These are phyloP conservation scores for Geosmithia morbida DNA, from an alignment of 2,329 filamentous ascomycete species.

Conservation along the genomic window DNA sequence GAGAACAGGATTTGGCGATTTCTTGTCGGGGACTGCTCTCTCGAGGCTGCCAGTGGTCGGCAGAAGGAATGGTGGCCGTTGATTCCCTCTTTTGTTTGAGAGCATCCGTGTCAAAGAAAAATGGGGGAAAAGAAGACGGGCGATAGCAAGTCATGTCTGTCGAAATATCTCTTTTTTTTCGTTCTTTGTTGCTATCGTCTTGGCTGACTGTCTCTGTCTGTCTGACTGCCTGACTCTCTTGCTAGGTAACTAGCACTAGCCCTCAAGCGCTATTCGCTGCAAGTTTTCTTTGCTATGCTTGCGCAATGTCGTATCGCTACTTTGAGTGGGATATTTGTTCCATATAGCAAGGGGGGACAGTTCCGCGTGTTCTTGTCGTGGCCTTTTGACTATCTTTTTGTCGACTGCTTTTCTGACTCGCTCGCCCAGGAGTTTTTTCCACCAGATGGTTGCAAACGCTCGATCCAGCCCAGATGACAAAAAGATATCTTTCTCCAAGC, in stretches of 20 bases:
- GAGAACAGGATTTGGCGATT: neutral
- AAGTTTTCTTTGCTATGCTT: slow-evolving; percentile 10
- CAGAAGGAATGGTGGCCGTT: neutral
- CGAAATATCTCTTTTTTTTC: slow-evolving; percentile 22
- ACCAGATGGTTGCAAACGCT: neutral
- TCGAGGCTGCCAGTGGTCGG: neutral
- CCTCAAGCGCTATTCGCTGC: slow-evolving; percentile 44
- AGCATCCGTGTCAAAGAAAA: neutral
- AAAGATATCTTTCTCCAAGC: neutral
- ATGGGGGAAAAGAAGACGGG: neutral
- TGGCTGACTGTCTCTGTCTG: slow-evolving; percentile 19
- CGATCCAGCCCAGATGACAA: neutral
- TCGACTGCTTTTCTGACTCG: neutral
- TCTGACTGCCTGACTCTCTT: slow-evolving; percentile 10
- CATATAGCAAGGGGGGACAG: neutral
- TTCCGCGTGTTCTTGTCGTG: neutral
- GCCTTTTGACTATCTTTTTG: neutral
- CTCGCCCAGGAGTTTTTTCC: neutral
- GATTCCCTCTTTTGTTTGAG: neutral
- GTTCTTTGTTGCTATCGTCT: slow-evolving; percentile 56
- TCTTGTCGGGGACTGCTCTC: neutral
- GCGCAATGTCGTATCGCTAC: neutral
- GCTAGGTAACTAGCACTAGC: slow-evolving; percentile 44
- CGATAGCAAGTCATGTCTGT: slow-evolving; percentile 27
- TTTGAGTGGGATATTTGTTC: neutral